A percentile compares a stretch with the other conserved stretches of the same genome.
Evolutionary conservation across 306 rosid genomes (phyloP).

Genomic region (Carpinus fangiana): DNA sequence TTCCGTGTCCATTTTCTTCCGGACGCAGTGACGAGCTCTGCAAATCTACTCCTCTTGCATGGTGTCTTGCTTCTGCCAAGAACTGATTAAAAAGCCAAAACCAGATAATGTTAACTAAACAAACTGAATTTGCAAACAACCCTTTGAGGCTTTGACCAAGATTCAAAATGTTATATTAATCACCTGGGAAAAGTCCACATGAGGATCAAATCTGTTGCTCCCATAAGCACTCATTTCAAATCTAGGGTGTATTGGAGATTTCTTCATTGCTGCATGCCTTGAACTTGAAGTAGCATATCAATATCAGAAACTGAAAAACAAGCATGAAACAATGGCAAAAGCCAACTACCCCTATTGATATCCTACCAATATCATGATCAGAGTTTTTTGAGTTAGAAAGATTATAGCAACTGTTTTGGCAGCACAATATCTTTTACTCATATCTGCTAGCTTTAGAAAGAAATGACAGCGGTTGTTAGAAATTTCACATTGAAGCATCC

Average conservation of each 20-base stretch:
- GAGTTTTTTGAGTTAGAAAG: conserved; percentile 22
- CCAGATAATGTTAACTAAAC: not conserved
- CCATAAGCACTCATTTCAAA: conserved; percentile 35
- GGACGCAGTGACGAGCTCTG: conserved; percentile 39
- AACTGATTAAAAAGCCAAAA: conserved; percentile 46
- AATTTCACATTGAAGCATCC: not conserved
- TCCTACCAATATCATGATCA: conserved; percentile 4
- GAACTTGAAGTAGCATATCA: not conserved
- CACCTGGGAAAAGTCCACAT: conserved; percentile 57
- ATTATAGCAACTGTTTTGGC: conserved; percentile 28
- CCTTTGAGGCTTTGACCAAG: not conserved
- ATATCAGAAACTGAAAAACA: not conserved
- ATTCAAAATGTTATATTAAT: not conserved
- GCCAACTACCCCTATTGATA: conserved; percentile 38
- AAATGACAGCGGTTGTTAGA: conserved; percentile 18
- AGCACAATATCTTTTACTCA: conserved; percentile 31
- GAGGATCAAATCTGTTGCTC: conserved; percentile 58
- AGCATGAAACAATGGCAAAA: conserved; percentile 14
- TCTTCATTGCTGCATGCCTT: conserved; percentile 38
- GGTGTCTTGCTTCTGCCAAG: conserved; percentile 73
- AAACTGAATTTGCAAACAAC: too few relatives aligned
- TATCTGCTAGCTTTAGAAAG: conserved; percentile 12
- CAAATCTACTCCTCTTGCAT: conserved; percentile 39
- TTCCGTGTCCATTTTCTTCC: conserved; percentile 43
- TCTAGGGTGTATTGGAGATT: conserved; percentile 42